Percentiles rank a stretch among this genome's conserved stretches.
Conservation (phyloP, 805 yeast species). For the Jamesozyma piceae region DNA sequence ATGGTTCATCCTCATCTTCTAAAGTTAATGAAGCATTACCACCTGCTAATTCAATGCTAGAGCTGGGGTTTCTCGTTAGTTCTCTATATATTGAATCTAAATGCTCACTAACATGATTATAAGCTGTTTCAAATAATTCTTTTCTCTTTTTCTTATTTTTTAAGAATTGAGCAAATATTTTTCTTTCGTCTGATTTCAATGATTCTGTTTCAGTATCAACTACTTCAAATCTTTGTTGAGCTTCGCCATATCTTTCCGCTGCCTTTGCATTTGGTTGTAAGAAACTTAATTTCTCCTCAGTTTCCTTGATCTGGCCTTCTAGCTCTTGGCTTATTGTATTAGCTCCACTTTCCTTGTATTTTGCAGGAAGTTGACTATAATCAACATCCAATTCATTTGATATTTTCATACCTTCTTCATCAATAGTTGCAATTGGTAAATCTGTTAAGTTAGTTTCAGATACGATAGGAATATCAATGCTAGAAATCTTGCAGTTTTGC, state of each 20-base stretch:
- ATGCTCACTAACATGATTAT: slow-evolving; percentile 59
- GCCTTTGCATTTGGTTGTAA: slow-evolving; percentile 81
- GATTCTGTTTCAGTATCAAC: slow-evolving; percentile 56
- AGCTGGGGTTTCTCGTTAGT: slow-evolving; percentile 48
- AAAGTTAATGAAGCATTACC: slow-evolving; percentile 87
- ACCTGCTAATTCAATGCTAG: slow-evolving; percentile 64
- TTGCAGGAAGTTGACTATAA: slow-evolving; percentile 38
- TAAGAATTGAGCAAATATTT: slow-evolving; percentile 46
- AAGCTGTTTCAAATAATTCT: slow-evolving; percentile 59
- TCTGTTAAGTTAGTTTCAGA: slow-evolving; percentile 48
- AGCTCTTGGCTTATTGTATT: slow-evolving; percentile 28
- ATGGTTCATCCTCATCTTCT: slow-evolving; percentile 88
- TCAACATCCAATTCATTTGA: slow-evolving; percentile 47
- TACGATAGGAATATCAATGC: slow-evolving; percentile 50
- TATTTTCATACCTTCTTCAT: slow-evolving; percentile 31
- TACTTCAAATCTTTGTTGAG: slow-evolving; percentile 47
- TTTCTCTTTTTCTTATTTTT: slow-evolving; percentile 51
- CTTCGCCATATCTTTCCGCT: slow-evolving; percentile 61
- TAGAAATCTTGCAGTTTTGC: slow-evolving; percentile 67
- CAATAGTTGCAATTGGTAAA: slow-evolving; percentile 50
- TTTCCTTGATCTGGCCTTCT: slow-evolving; percentile 32
- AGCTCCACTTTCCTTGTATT: slow-evolving; percentile 33
- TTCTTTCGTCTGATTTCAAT: slow-evolving; percentile 53
- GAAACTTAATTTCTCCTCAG: slow-evolving; percentile 27
- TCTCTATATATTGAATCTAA: slow-evolving; percentile 80